Base-by-base conservation (phyloP, 2,329 filamentous ascomycete species). In the Zymoseptoria ardabiliae region DNA sequence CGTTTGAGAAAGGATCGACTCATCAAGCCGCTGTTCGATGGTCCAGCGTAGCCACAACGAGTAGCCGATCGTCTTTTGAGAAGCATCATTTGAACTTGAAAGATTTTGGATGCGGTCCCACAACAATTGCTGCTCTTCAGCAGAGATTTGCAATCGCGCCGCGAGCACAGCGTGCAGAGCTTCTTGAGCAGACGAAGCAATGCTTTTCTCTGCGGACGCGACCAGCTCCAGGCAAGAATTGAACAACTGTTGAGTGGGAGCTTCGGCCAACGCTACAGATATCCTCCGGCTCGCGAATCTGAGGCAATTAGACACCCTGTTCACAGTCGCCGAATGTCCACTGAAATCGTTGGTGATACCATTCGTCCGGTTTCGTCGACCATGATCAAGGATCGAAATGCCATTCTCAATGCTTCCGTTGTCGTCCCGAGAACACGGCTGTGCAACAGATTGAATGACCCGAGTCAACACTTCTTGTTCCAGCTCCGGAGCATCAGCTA, bases 11-110 rank as follows among this genome's bases (percentile, higher is more conserved):
- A 62, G 53, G 5, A 66, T 65, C 2, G 25, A 52, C 10, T 30
- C 1, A 10, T 61, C 59, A 20, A 65, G 30, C 3, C 9, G 21
- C 1, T 53, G 50, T 9, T 50, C 52, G 9, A 61, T 59, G 4
- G 59, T 56, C 62, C 63, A 65, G 7, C 66, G 63, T 20, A 71
- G 66, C 70, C 70, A 71, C 2, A 71, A 55, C 3, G 63, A 65
- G 30, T 63, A 70, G 7, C 66, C 67, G 5, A 65, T 20, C 2
- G 65, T 64, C 49, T 64, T 57, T 10, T 61, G 59, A 30, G 53
- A 54, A 1, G 54, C 57, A 22, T 65, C 61, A 6, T 54, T 45
- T 13, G 50, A 56, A 17, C 19, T 22, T 10, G 56, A 53, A 3
- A 66, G 59, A 17, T 54, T 45, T n/a, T 55, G 56, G 6, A 64